These are phyloP conservation scores for Paracorniculantispora psalliotae DNA, from an alignment of 2,329 filamentous ascomycete genomes.

Conservation along the genomic window DNA sequence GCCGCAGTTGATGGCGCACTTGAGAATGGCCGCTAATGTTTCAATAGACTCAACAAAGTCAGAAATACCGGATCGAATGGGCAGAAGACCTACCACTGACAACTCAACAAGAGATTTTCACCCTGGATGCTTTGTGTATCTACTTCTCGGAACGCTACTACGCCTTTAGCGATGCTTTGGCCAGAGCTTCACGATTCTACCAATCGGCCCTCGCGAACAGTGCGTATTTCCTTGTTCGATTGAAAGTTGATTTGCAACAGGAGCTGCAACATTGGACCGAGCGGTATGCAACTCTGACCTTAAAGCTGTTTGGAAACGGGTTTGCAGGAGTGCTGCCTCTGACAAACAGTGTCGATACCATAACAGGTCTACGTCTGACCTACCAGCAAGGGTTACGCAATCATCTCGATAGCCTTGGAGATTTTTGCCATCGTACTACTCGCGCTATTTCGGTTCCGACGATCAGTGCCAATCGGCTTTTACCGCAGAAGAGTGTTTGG, in stretches of 20 bases:
- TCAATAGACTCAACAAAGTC: neutral
- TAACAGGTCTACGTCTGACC: neutral
- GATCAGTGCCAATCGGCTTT: slow-evolving; percentile 49
- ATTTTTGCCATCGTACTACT: slow-evolving; percentile 43
- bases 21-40: neutral
- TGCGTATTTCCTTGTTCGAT: neutral
- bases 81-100: no score
- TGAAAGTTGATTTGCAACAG: slow-evolving; percentile 12
- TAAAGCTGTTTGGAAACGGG: neutral
- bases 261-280: neutral
- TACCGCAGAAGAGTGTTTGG: slow-evolving; percentile 46
- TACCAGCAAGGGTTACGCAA: slow-evolving; percentile 43
- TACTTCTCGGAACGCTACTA: no score
- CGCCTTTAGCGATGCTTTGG: no score
- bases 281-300: neutral
- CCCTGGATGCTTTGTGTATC: no score
- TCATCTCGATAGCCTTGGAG: slow-evolving; percentile 43
- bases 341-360: neutral
- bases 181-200: neutral
- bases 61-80: no score
- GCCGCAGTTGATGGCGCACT: neutral
- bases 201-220: neutral
- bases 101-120: no score
- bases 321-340: neutral
- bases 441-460: slow-evolving; percentile 48